phyloP scores from a whole-genome alignment of 768 basidiomycete species.

The Tylopilus subfusipes region DNA sequence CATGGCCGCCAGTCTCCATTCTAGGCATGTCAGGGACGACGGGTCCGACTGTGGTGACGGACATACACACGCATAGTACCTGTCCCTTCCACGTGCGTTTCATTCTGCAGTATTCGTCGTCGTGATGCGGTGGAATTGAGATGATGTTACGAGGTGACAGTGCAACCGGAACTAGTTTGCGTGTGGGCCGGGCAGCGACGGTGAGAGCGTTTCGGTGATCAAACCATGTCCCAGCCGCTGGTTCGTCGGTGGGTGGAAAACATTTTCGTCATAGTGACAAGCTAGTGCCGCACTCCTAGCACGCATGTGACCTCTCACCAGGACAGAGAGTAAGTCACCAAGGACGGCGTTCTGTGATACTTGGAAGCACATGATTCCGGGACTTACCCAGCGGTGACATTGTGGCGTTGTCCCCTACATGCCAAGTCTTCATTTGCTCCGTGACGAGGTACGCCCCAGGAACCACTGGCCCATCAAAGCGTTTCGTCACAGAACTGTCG shows the following conservation, averaged over 20 bases:
- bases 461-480: not conserved
- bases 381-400: not conserved
- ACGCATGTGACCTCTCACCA: not conserved
- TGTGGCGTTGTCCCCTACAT: not conserved
- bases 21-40: not conserved
- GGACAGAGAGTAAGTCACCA: not conserved
- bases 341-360: not conserved
- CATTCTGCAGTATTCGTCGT: conserved; percentile 5
- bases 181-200: not conserved
- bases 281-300: not conserved
- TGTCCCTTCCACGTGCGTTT: conserved; percentile 12
- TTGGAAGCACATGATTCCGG: not conserved
- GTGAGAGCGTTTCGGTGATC: conserved; percentile 3
- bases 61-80: not conserved
- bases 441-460: not conserved
- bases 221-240: not conserved
- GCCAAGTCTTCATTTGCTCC: not conserved
- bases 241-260: not conserved
- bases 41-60: conserved; percentile 13
- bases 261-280: not conserved
- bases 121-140: conserved; percentile 4
- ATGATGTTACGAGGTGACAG: not conserved
- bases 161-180: not conserved
- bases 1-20: conserved; percentile 6
- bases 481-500: not conserved